Evolutionary conservation across 2,329 filamentous ascomycete genomes (phyloP).

Genomic region (Aspergillus ochraceoroseus): DNA sequence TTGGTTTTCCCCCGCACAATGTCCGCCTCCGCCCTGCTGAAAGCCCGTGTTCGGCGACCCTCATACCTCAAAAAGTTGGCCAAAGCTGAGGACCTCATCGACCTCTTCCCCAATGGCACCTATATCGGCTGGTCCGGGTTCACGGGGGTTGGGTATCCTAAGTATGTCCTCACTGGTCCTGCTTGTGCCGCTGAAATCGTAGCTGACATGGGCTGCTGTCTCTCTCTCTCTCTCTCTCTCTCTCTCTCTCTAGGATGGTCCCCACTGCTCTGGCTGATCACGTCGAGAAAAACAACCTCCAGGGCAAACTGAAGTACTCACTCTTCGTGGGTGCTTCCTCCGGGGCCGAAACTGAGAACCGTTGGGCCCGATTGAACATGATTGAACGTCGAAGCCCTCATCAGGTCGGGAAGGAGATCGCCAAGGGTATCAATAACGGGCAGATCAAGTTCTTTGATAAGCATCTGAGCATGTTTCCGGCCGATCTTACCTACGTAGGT

Average conservation of each 20-base stretch:
- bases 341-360: constrained; percentile 83
- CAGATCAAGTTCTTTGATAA: constrained; percentile 92
- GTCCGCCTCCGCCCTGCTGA: constrained; percentile 67
- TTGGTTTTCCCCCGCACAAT: constrained; percentile 27
- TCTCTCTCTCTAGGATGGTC: constrained; percentile 57
- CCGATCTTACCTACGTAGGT: constrained; percentile 71
- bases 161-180: constrained; percentile 51
- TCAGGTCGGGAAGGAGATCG: constrained; percentile 84
- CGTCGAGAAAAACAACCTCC: constrained; percentile 77
- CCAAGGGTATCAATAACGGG: constrained; percentile 84
- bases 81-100: constrained; percentile 71
- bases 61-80: constrained; percentile 76
- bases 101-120: constrained; percentile 75
- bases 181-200: not conserved
- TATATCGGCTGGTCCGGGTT: constrained; percentile 91
- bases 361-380: constrained; percentile 87
- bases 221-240: not conserved
- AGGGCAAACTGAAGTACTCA: constrained; percentile 79
- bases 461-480: constrained; percentile 87
- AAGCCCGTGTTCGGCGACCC: constrained; percentile 68
- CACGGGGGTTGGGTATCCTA: constrained; percentile 84
- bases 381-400: constrained; percentile 79
- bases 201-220: constrained; percentile 5
- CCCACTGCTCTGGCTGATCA: constrained; percentile 80
- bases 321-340: constrained; percentile 88